These are phyloP conservation scores for Xenosphaeropsis pyriputrescens DNA, from an alignment of 2,329 filamentous ascomycete species.

Conservation along the genomic window DNA sequence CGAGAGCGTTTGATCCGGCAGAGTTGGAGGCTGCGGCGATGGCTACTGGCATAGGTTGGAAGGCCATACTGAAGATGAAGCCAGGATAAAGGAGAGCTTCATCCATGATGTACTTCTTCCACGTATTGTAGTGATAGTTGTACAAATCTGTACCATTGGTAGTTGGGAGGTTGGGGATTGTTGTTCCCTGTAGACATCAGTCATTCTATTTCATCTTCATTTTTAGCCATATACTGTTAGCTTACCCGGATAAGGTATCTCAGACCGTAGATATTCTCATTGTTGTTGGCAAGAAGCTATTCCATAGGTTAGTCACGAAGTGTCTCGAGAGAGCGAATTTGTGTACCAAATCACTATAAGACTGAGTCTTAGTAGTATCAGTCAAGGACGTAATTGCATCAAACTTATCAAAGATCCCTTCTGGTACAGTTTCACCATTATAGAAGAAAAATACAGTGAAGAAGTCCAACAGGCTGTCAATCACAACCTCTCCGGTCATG, in stretches of 20 bases:
- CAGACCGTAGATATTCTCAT: neutral
- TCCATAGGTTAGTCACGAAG: neutral
- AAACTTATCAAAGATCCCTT: slow-evolving; percentile 10
- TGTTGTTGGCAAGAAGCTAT: slow-evolving; percentile 1
- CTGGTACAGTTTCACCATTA: slow-evolving; percentile 17
- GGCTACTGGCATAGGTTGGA: slow-evolving; percentile 16
- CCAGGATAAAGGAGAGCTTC: slow-evolving; percentile 12
- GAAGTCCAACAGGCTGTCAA: slow-evolving; percentile 8
- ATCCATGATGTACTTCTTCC: slow-evolving; percentile 10
- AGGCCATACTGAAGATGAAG: slow-evolving; percentile 16
- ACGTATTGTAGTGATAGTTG: slow-evolving; percentile 18
- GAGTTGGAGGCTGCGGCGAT: slow-evolving; percentile 12
- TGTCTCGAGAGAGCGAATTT: neutral
- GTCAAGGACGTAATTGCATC: slow-evolving; percentile 3
- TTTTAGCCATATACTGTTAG: neutral
- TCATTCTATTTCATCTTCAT: neutral
- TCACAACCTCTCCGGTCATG: slow-evolving; percentile 9
- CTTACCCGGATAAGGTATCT: slow-evolving; percentile 9
- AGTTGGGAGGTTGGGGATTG: slow-evolving; percentile 8
- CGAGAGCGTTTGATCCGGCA: slow-evolving; percentile 13
- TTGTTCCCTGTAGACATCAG: slow-evolving; percentile 3
- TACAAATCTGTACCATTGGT: slow-evolving; percentile 18
- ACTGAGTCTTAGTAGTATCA: slow-evolving; percentile 8
- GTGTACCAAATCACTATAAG: slow-evolving; percentile 19
- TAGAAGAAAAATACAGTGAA: slow-evolving; percentile 21